Conservation (phyloP, 78 protist genomes). For the Pigoraptor vietnamica region DNA sequence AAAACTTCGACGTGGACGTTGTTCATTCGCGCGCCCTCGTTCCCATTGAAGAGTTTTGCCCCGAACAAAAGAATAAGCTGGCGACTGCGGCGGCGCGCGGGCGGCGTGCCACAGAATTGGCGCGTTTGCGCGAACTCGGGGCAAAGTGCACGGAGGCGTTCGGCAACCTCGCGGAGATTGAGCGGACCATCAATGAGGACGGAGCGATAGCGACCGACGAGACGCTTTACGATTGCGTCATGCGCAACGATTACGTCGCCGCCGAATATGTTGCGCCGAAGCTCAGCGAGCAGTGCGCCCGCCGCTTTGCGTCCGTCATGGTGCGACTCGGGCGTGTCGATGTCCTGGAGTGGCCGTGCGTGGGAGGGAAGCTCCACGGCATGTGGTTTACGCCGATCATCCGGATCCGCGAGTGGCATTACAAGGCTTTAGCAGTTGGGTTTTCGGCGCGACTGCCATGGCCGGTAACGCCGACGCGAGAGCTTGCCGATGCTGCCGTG, state of each 20-base stretch:
- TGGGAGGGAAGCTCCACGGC: neutral
- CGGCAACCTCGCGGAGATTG: neutral
- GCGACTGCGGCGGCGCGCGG: neutral
- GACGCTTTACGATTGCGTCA: neutral
- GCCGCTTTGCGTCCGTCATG: neutral
- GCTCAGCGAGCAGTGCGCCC: neutral
- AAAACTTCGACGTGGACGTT: neutral
- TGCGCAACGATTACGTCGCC: neutral
- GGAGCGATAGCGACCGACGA: neutral
- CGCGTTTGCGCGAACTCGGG: neutral
- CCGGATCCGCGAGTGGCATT: neutral
- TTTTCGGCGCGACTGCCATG: no score
- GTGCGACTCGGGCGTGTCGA: neutral
- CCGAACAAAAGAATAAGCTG: neutral
- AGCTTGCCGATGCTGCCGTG: neutral
- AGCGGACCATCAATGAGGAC: neutral
- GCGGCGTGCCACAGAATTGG: neutral
- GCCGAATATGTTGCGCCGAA: neutral
- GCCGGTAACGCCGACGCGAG: neutral
- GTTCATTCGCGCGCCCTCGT: neutral
- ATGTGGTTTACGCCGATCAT: neutral
- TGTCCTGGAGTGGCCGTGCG: neutral
- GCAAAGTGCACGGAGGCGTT: neutral
- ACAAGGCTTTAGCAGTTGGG: no score
- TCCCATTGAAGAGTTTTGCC: neutral